Conservation (phyloP, 2,329 filamentous ascomycete genomes). For the Aspergillaceae sp. region DNA sequence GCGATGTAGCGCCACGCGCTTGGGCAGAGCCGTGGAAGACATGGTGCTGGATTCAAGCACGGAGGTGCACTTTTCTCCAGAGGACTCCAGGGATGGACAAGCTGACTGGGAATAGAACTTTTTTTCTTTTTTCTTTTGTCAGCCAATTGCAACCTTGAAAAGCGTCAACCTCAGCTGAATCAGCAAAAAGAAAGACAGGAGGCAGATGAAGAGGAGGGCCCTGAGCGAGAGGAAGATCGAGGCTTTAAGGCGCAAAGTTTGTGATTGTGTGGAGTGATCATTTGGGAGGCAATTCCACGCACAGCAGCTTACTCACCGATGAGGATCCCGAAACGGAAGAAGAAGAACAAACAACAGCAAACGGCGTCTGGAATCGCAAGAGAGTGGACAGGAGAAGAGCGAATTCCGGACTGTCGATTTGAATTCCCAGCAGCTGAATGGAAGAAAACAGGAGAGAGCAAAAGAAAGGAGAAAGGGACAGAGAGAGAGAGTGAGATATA, state of each 20-base stretch:
- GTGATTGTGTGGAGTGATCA: not conserved
- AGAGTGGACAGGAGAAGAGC: too few species aligned
- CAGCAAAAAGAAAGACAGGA: not conserved
- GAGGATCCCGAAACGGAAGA: not conserved
- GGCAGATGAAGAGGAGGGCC: not conserved
- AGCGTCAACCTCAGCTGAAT: not conserved
- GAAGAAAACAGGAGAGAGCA: not conserved
- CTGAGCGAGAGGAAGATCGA: not conserved
- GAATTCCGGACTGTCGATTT: not conserved
- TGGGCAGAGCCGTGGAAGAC: constrained; percentile 45
- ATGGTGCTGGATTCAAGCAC: constrained; percentile 16
- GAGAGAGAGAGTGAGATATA: not conserved
- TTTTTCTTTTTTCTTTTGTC: not conserved
- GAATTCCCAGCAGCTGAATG: not conserved
- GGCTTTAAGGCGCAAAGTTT: not conserved
- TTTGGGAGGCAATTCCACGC: not conserved
- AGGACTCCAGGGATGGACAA: not conserved
- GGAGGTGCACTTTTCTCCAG: too few species aligned
- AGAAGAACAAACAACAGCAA: constrained; percentile 5
- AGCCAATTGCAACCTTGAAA: not conserved
- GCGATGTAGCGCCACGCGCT: constrained; percentile 43
- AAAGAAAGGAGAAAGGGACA: not conserved
- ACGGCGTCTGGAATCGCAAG: not conserved
- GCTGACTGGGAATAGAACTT: not conserved
- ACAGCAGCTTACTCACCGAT: not conserved